phyloP scores from a whole-genome alignment of 2,329 filamentous ascomycete species.

The Pestalotiopsis fici region DNA sequence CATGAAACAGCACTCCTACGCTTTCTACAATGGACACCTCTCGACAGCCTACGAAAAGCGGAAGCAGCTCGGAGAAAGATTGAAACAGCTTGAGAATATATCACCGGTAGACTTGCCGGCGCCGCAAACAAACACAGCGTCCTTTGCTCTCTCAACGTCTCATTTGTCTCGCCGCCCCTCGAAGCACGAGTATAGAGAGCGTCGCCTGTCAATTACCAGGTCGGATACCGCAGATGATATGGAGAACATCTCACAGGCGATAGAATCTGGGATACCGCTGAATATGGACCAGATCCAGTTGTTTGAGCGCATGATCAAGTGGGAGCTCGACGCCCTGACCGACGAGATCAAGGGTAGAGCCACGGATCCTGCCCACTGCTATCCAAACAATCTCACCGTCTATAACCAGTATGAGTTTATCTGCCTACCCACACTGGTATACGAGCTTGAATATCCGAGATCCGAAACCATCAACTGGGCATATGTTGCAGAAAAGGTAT shows the following conservation, averaged over 20 bases:
- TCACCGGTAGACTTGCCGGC: constrained; percentile 42
- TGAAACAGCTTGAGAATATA: constrained; percentile 60
- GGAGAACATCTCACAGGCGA: constrained; percentile 60
- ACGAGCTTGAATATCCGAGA: constrained; percentile 77
- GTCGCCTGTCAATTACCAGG: constrained; percentile 40
- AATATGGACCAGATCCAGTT: constrained; percentile 61
- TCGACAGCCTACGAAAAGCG: constrained; percentile 60
- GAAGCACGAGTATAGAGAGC: constrained; percentile 39
- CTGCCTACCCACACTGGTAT: constrained; percentile 74
- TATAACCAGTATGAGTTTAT: constrained; percentile 72
- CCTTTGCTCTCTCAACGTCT: constrained; percentile 43
- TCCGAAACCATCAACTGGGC: constrained; percentile 69
- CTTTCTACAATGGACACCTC: constrained; percentile 77
- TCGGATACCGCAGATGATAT: constrained; percentile 45
- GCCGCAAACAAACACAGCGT: constrained; percentile 40
- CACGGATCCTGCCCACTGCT: constrained; percentile 48
- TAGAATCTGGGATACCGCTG: constrained; percentile 62
- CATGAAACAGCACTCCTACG: constrained; percentile 83
- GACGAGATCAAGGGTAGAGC: constrained; percentile 68
- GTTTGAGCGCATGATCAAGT: constrained; percentile 66
- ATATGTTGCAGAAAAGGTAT: constrained; percentile 73
- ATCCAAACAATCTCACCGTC: constrained; percentile 70
- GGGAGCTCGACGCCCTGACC: constrained; percentile 64
- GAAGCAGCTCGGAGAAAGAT: constrained; percentile 40
- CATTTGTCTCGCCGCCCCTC: constrained; percentile 45